phyloP scores from a whole-genome alignment of 2,329 filamentous ascomycete species.

The Cladosporium colombiae region DNA sequence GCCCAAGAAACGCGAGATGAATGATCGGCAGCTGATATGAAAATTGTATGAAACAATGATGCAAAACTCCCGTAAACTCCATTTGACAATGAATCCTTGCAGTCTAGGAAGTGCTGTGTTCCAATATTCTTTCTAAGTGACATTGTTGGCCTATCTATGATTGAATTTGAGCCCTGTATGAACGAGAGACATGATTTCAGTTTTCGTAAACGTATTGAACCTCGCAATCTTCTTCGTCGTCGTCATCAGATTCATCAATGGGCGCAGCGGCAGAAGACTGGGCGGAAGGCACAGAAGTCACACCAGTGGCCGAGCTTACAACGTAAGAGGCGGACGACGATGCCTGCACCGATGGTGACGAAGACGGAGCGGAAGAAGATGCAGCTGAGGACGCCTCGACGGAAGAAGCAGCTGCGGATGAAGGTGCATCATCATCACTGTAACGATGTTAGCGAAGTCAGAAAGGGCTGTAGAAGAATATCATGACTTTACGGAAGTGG shows the following conservation, averaged over 20 bases:
- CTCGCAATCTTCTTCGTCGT: conserved; percentile 23
- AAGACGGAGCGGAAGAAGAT: conserved; percentile 12
- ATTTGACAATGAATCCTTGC: not conserved
- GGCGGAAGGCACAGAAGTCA: conserved; percentile 3
- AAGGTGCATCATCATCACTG: conserved; percentile 13
- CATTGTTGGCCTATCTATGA: no score
- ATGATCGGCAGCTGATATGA: not conserved
- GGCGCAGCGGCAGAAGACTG: conserved; percentile 15
- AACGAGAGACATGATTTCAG: not conserved
- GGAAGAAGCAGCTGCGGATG: conserved; percentile 21
- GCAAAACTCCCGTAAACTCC: not conserved
- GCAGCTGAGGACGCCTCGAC: conserved; percentile 13
- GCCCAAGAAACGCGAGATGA: not conserved
- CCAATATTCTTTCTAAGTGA: no score
- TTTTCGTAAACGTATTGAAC: conserved; percentile 29
- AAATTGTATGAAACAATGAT: not conserved
- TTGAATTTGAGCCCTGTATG: not conserved
- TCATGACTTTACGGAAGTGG: conserved; percentile 19
- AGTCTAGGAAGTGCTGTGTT: not conserved
- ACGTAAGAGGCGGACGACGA: conserved; percentile 8
- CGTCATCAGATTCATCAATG: not conserved
- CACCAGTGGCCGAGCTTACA: conserved; percentile 6
- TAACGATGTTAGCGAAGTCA: conserved; percentile 9
- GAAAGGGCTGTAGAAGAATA: not conserved
- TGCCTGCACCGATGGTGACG: conserved; percentile 11